A percentile compares a stretch with the other conserved stretches of the same genome.
Evolutionary conservation across 2,329 filamentous ascomycete genomes (phyloP).

Genomic region (Apiospora sp.): DNA sequence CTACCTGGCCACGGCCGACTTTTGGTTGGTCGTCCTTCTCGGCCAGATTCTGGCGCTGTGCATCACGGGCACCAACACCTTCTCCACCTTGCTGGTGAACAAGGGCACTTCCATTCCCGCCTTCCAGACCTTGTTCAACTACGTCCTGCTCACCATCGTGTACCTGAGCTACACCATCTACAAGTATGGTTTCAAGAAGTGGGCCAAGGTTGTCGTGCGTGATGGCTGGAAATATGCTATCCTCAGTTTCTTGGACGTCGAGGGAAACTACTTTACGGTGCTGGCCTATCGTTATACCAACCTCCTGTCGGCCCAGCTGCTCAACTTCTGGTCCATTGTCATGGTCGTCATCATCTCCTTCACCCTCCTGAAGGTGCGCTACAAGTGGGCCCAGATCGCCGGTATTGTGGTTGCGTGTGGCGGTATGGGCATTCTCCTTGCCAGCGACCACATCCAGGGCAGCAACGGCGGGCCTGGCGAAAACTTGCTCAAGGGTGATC

Average conservation of each 20-base stretch:
- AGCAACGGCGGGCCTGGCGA: slow-evolving; percentile 71
- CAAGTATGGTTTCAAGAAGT: slow-evolving; percentile 78
- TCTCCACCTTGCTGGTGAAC: slow-evolving; percentile 75
- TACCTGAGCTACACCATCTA: slow-evolving; percentile 84
- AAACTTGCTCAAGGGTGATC: slow-evolving; percentile 87
- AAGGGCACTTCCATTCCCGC: slow-evolving; percentile 83
- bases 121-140: slow-evolving; percentile 96
- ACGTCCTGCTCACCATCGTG: slow-evolving; percentile 81
- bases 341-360: slow-evolving; percentile 89
- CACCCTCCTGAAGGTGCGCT: slow-evolving; percentile 83
- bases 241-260: slow-evolving; percentile 89
- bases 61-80: slow-evolving; percentile 92
- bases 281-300: slow-evolving; percentile 93
- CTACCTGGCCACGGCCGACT: slow-evolving; percentile 85
- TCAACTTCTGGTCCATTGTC: slow-evolving; percentile 99
- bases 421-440: slow-evolving; percentile 87
- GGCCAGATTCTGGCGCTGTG: slow-evolving; percentile 88
- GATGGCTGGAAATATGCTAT: slow-evolving; percentile 96
- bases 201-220: slow-evolving; percentile 66
- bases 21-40: slow-evolving; percentile 82
- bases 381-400: slow-evolving; percentile 83
- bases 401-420: slow-evolving; percentile 92
- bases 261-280: slow-evolving; percentile 98
- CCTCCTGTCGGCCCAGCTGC: slow-evolving; percentile 89
- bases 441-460: slow-evolving; percentile 84